phyloP scores from a whole-genome alignment of 345 rosid species.

The Brassica cretica region DNA sequence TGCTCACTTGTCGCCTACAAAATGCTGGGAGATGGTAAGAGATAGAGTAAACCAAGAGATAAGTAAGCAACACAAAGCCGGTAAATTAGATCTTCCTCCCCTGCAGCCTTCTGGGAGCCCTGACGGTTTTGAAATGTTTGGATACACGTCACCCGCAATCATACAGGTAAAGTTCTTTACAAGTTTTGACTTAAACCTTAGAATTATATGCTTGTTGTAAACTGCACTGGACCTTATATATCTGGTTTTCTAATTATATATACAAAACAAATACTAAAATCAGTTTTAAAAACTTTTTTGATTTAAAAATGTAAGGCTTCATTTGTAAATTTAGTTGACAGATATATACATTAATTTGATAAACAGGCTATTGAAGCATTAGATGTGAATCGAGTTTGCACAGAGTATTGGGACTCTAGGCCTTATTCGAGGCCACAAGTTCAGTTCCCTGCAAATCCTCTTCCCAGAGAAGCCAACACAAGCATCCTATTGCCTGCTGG shows the following conservation, averaged over 20 bases:
- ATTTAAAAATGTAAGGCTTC: not conserved
- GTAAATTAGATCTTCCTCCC: conserved; percentile 76
- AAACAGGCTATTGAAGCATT: conserved; percentile 85
- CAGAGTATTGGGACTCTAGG: conserved; percentile 89
- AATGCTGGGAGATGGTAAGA: conserved; percentile 99
- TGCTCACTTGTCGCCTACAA: conserved; percentile 72
- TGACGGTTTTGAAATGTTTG: conserved; percentile 96
- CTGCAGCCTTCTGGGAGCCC: conserved; percentile 96
- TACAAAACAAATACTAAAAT: not conserved
- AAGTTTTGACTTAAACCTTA: not conserved
- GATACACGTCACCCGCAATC: conserved; percentile 88
- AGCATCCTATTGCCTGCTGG: conserved; percentile 37
- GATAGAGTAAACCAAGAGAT: conserved; percentile 95
- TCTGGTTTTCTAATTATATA: not conserved
- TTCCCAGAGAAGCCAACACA: conserved; percentile 32
- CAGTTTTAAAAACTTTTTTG: not conserved
- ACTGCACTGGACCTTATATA: conserved; percentile 4
- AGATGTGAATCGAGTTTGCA: conserved; percentile 82
- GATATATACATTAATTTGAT: conserved; percentile 7
- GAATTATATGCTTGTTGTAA: not conserved
- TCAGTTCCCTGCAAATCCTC: conserved; percentile 60
- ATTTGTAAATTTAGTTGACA: conserved; percentile 3
- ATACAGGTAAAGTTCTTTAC: conserved; percentile 66
- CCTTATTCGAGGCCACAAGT: conserved; percentile 84
- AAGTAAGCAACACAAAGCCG: conserved; percentile 74